phyloP scores from a whole-genome alignment of 2,329 filamentous ascomycete species.

The Ambrosiella xylebori region DNA sequence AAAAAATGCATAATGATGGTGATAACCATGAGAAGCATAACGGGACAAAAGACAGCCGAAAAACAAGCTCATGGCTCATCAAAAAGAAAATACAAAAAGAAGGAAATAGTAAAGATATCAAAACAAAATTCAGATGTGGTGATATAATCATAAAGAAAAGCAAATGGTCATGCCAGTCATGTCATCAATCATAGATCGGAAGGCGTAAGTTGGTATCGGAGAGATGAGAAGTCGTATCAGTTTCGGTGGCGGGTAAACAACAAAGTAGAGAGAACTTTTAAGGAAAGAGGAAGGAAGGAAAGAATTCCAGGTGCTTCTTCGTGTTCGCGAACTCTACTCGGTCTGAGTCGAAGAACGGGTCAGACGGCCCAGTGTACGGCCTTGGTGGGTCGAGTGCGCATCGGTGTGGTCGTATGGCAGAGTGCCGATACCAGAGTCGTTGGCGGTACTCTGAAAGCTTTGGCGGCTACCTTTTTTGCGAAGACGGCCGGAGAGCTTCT shows the following conservation, averaged over 20 bases:
- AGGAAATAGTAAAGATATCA: background rate
- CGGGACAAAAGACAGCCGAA: conserved; percentile 2
- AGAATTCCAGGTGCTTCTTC: background rate
- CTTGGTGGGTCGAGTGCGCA: conserved; percentile 1
- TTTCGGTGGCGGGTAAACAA: background rate
- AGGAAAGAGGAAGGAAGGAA: conserved; percentile 2
- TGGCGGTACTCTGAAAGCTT: conserved; percentile 9
- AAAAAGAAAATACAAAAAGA: conserved; percentile 3
- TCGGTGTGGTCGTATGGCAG: conserved; percentile 7
- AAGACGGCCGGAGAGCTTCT: conserved; percentile 9
- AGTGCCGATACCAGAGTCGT: conserved; percentile 13
- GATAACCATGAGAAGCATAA: conserved; percentile 7
- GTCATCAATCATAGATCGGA: conserved; percentile 11
- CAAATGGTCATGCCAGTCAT: conserved; percentile 12
- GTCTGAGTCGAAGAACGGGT: conserved; percentile 4
- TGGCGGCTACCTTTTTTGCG: conserved; percentile 7
- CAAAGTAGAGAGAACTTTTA: no score
- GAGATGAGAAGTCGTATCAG: background rate
- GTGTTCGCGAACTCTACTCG: background rate
- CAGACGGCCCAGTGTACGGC: conserved; percentile 5
- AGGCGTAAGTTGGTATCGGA: background rate
- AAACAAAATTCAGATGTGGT: conserved; percentile 7
- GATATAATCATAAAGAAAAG: conserved; percentile 8
- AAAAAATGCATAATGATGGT: conserved; percentile 5
- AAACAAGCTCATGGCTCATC: conserved; percentile 1